Conservation (phyloP, 208 protist species). For the Zelonia costaricensis region DNA sequence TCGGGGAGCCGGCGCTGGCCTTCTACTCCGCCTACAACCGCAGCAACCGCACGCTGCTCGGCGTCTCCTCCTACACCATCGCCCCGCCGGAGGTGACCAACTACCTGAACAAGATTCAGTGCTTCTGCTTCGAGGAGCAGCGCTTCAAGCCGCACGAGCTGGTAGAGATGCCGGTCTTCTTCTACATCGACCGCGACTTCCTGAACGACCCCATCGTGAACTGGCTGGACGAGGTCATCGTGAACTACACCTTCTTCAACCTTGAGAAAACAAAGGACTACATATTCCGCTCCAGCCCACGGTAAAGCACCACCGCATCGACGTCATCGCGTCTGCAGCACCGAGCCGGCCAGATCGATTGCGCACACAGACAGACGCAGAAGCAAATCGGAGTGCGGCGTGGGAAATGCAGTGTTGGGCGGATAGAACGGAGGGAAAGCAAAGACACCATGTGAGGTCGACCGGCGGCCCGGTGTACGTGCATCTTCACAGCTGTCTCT, state of each 20-base stretch:
- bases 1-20: slow-evolving; percentile 88
- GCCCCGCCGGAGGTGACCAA: slow-evolving; percentile 87
- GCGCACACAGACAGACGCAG: no score
- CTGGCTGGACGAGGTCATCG: slow-evolving; percentile 86
- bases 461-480: no score
- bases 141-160: slow-evolving; percentile 95
- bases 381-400: no score
- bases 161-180: slow-evolving; percentile 97
- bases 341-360: no score
- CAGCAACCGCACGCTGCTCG: slow-evolving; percentile 83
- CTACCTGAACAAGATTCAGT: slow-evolving; percentile 98
- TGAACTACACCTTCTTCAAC: slow-evolving; percentile 94
- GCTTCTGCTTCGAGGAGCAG: slow-evolving; percentile 97
- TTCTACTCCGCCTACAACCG: slow-evolving; percentile 93
- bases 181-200: slow-evolving; percentile 96
- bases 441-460: no score
- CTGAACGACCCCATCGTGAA: slow-evolving; percentile 89
- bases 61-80: slow-evolving; percentile 92
- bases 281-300: slow-evolving; percentile 69
- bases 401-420: no score
- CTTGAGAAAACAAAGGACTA: slow-evolving; percentile 86
- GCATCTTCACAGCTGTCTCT: no score
- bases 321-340: no score
- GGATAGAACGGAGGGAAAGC: no score
- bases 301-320: slow-evolving; percentile 1